Percentiles rank a stretch among this genome's conserved stretches.
phyloP scores from a whole-genome alignment of 176 grass and related monocot genomes.

The Canna indica region DNA sequence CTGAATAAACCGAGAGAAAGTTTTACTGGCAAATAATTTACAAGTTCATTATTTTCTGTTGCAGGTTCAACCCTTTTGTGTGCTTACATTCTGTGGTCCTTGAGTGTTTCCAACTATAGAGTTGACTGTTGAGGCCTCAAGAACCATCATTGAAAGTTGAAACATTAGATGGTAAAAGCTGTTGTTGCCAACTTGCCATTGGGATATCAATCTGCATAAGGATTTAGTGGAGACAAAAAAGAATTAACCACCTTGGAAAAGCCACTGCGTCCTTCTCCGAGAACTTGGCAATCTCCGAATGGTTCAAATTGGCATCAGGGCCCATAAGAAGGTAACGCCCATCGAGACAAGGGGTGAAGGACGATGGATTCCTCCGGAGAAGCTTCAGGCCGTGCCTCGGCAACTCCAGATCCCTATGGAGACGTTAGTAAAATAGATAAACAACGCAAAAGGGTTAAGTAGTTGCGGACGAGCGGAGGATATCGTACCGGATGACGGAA shows the following conservation, averaged over 20 bases:
- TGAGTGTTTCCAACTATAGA: neutral
- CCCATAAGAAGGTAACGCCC: conserved; percentile 69
- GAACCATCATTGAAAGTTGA: neutral
- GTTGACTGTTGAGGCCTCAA: neutral
- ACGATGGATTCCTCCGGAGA: conserved; percentile 67
- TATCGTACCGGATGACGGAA: conserved; percentile 2
- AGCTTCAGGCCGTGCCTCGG: conserved; percentile 80
- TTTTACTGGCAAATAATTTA: too few species aligned
- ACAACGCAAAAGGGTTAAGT: neutral
- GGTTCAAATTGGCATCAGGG: conserved; percentile 56
- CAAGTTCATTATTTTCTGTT: too few species aligned
- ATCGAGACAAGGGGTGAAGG: conserved; percentile 81
- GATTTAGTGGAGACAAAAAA: neutral
- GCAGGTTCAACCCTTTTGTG: too few species aligned
- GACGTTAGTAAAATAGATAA: neutral
- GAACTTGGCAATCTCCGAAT: conserved; percentile 85
- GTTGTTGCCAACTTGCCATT: neutral
- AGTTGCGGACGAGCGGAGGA: conserved; percentile 47
- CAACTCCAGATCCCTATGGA: conserved; percentile 65
- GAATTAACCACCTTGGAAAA: conserved; percentile 54
- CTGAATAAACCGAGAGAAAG: too few species aligned
- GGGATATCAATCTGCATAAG: neutral
- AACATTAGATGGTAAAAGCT: neutral
- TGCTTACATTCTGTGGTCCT: neutral
- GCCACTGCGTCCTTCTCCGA: conserved; percentile 65